phyloP scores from a whole-genome alignment of 2,329 filamentous ascomycete genomes.

The Clarireedia homoeocarpa region DNA sequence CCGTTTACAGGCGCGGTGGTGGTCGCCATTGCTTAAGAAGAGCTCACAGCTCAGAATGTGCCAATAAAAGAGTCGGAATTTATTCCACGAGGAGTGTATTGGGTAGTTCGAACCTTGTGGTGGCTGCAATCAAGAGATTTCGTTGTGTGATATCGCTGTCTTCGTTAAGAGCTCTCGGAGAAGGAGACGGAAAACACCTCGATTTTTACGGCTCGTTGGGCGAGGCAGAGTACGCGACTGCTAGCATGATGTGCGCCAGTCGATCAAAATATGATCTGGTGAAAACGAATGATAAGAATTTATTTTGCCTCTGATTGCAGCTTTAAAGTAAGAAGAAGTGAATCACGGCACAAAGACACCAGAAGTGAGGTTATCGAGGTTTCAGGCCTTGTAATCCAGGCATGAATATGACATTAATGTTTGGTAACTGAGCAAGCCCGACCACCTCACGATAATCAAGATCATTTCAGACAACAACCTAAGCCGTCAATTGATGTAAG shows the following conservation, averaged over 20 bases:
- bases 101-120: background rate
- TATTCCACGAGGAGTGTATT: background rate
- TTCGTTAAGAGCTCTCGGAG: background rate
- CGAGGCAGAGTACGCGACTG: background rate
- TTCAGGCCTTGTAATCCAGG: background rate
- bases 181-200: background rate
- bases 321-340: background rate
- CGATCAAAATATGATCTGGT: background rate
- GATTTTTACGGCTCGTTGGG: constrained; percentile 8
- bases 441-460: background rate
- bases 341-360: constrained; percentile 4
- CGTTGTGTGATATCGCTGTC: background rate
- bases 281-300: background rate
- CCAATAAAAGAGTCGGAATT: background rate
- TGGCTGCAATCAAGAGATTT: background rate
- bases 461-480: background rate
- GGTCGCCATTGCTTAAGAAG: constrained; percentile 5
- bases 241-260: constrained; percentile 1
- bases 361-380: background rate
- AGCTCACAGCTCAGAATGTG: background rate
- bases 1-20: constrained; percentile 14
- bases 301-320: background rate
- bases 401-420: background rate
- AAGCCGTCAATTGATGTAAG: background rate
- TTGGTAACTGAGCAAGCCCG: no score